Evolutionary conservation across 495 filamentous ascomycete species (phyloP), one percentile per base, ranked within the genome.

Genomic region (Penicillium antarcticum): DNA sequence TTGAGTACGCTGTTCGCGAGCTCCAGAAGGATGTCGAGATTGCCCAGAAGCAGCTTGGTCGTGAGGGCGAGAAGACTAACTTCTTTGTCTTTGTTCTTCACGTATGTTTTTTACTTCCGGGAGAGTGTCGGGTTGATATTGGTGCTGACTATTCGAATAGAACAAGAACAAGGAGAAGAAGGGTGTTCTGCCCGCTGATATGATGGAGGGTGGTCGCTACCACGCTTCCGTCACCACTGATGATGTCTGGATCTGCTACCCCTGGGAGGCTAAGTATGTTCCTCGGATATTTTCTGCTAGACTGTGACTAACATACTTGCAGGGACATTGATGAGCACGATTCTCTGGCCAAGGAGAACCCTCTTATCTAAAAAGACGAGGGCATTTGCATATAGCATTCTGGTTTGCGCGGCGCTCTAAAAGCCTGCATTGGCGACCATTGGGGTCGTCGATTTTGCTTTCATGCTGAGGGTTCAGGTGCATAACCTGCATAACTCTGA

Each of bases 181-280:
- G 78, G 94, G 94, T 46, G 62, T 72, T 33, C 76, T 99, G 42
- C 91, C 95, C 12, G 58, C 81, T n/a, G 83, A 88, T 11, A 89
- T 96, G 84, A 79, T 90, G 63, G 74, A 79, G 17, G 73, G 87
- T 49, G 80, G 81, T 21, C 77, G 86, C 58, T 99, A 99, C 71
- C 68, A 90, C 49, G 94, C 94, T 18, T 88, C 94, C 12, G 76
- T 85, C 59, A 97, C 94, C 26, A 89, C 92, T 17, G 80, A 79
- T 18, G 92, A 99, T 74, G 86, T 90, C 48, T 99, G 94, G 94
- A 97, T 97, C 65, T 94, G 89, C 77, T 99, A 99, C 70, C 94
- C 94, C n/a, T 98, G 94, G 94, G 94, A 98, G 73, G 94, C 95
- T 36, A 88, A 74, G 73, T 87, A 77, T 43, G 82, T 77, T 16